Base-by-base conservation (phyloP, 2,329 filamentous ascomycete species). In the Helminthosporium solani region DNA sequence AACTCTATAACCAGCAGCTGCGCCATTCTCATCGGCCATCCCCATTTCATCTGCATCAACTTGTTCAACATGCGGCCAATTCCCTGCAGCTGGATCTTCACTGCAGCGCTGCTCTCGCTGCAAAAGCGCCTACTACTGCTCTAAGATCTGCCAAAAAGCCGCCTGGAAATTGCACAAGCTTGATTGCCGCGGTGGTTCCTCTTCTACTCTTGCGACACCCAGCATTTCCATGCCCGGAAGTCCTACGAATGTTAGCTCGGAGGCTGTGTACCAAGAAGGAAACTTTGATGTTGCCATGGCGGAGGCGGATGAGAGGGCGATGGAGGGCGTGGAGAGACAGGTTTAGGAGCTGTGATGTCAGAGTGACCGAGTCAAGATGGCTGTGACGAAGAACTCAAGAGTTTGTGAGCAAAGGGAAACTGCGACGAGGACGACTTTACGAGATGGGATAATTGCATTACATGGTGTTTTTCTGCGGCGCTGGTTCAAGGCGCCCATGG, bases 131-230 rank as follows among this genome's bases (percentile, higher is more conserved):
- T 63, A 53, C 20, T 82, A 82, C 63, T 83, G 79, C 69, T 77
- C 75, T 33, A 68, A 68, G 19, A 71, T 74, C 28, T 82, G 79
- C 64, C 75, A 81, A 58, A 77, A 75, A 50, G 57, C 61, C 1
- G 70, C 81, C 56, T 82, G 75, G 76, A 76, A 77, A 52, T 41
- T 47, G 2, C 78, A 82, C 61, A 77, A 77, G 54, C 72, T 71
- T 47, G 49, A 58, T 7, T 80, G 77, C 60, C 28, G 8, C 28
- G 9, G 9, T 14, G 61, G 62, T 40, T 57, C 61, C 33, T 50
- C 53, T 42, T 64, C 60, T 25, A 53, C 54, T 1, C 55, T 60
- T 12, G 55, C 47, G 5, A 66, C 60, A 15, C 61, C 62, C 11
- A 60, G 62, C 33, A 56, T 60, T 36, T 66, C 61, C 11, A 58